These are phyloP conservation scores for Phytomonas serpens DNA, from an alignment of 208 protist species.

Conservation along the genomic window DNA sequence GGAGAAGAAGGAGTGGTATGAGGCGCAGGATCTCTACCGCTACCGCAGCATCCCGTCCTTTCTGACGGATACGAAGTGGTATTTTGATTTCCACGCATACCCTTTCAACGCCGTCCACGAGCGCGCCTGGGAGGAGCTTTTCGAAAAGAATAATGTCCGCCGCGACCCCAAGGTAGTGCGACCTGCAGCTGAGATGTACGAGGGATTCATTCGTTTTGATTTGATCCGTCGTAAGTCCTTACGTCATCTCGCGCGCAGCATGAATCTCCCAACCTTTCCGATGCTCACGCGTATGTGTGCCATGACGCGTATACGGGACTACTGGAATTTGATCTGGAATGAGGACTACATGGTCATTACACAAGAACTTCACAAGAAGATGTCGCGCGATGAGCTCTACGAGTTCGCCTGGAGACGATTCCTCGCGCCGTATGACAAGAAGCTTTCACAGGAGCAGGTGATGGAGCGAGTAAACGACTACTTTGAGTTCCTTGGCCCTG, in stretches of 20 bases:
- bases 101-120: conserved; percentile 68
- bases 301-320: conserved; percentile 81
- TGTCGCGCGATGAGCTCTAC: conserved; percentile 85
- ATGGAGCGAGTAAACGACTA: conserved; percentile 82
- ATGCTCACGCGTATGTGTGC: conserved; percentile 76
- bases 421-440: conserved; percentile 85
- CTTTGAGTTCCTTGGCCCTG: conserved; percentile 74
- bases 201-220: conserved; percentile 79
- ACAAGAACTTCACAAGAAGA: conserved; percentile 63
- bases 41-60: conserved; percentile 83
- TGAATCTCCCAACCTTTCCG: conserved; percentile 87
- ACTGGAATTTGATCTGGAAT: conserved; percentile 86
- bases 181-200: conserved; percentile 85
- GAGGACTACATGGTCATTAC: conserved; percentile 92
- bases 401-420: conserved; percentile 89
- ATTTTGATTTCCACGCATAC: conserved; percentile 84
- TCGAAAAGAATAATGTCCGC: conserved; percentile 90
- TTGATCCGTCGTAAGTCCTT: conserved; percentile 79
- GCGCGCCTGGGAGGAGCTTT: conserved; percentile 86
- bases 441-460: conserved; percentile 75
- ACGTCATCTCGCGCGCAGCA: conserved; percentile 79
- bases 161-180: conserved; percentile 76
- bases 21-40: conserved; percentile 85
- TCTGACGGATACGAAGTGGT: conserved; percentile 86
- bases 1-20: conserved; percentile 70